Conservation (phyloP, 805 yeast genomes). For the Metschnikowia continentalis region DNA sequence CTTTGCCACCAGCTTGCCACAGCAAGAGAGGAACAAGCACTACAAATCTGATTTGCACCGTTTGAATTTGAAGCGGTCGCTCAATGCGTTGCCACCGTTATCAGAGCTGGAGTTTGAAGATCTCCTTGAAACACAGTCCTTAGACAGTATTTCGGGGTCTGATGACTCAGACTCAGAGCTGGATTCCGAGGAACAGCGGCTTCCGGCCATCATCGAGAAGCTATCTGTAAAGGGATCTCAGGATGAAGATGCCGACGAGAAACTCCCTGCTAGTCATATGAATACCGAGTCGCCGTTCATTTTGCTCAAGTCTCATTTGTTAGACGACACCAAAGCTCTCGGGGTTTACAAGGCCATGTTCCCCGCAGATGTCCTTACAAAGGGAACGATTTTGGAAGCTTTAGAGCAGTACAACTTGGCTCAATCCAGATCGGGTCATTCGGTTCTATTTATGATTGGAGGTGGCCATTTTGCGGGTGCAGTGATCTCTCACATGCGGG, state of each 20-base stretch:
- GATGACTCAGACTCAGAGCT: constrained; percentile 37
- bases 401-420: constrained; percentile 9
- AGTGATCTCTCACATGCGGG: constrained; percentile 68
- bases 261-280: constrained; percentile 44
- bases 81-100: constrained; percentile 43
- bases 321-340: constrained; percentile 48
- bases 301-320: constrained; percentile 46
- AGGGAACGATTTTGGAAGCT: constrained; percentile 43
- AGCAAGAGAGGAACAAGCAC: constrained; percentile 33
- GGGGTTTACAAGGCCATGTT: constrained; percentile 69
- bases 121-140: constrained; percentile 44
- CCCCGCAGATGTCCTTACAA: constrained; percentile 29
- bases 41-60: constrained; percentile 58
- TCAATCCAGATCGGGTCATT: constrained; percentile 34
- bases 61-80: constrained; percentile 53
- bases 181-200: constrained; percentile 19
- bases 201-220: constrained; percentile 21
- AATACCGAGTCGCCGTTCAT: constrained; percentile 71
- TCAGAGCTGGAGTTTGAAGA: constrained; percentile 57
- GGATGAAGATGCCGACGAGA: constrained; percentile 27
- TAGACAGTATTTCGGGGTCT: constrained; percentile 58
- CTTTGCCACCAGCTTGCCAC: constrained; percentile 7
- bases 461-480: constrained; percentile 99
- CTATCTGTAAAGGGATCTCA: constrained; percentile 18
- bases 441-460: constrained; percentile 89